Percentiles rank a stretch among this genome's conserved stretches.
phyloP scores from a whole-genome alignment of 495 filamentous ascomycete genomes.

The Tuber magnatum region DNA sequence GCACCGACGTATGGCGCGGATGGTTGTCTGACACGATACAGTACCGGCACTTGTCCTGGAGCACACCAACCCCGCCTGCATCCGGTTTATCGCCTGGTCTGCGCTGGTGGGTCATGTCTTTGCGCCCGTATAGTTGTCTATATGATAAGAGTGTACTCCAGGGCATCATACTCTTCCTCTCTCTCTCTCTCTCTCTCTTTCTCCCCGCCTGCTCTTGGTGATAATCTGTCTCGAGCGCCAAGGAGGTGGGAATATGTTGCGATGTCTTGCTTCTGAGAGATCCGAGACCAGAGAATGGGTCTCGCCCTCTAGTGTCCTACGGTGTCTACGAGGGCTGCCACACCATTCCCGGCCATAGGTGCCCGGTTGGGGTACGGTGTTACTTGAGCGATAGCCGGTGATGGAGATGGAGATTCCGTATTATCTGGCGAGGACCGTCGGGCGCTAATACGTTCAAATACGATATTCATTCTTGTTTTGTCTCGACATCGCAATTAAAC shows the following conservation, averaged over 20 bases:
- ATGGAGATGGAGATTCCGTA: background rate
- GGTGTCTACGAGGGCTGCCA: background rate
- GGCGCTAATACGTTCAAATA: background rate
- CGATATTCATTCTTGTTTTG: background rate
- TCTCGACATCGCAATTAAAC: background rate
- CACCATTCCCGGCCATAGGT: background rate
- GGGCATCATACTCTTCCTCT: background rate
- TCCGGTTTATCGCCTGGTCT: background rate
- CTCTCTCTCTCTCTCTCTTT: too few species aligned
- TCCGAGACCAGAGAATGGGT: background rate
- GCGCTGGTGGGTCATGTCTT: background rate
- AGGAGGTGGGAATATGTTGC: background rate
- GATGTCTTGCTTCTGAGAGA: background rate
- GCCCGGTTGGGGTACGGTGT: background rate
- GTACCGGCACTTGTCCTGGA: background rate
- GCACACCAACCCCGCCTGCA: background rate
- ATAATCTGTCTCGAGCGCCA: background rate
- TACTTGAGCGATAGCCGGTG: background rate
- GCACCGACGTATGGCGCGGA: background rate
- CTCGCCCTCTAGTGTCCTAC: background rate
- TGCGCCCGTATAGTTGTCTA: background rate
- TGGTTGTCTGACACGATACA: background rate
- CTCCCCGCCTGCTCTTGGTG: background rate
- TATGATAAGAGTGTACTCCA: too few species aligned
- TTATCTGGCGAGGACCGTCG: background rate